Conservation (phyloP, 345 rosid species). For the Euphorbia pulcherrima region DNA sequence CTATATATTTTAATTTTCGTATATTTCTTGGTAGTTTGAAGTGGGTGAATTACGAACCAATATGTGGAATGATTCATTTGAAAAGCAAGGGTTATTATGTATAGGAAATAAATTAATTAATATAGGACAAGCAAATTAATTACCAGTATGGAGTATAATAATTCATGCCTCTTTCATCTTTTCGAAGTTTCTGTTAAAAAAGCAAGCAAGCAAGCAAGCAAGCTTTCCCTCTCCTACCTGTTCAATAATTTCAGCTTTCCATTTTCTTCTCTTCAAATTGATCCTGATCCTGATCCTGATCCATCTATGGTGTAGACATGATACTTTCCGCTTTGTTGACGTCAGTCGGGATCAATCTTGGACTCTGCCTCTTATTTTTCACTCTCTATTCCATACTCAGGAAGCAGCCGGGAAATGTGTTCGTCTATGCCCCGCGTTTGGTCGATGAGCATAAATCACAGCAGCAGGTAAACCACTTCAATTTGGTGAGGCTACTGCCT, state of each 20-base stretch:
- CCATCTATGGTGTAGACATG: constrained; percentile 36
- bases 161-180: not conserved
- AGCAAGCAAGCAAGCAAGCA: not conserved
- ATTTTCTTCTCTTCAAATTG: not conserved
- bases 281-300: not conserved
- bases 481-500: constrained; percentile 65
- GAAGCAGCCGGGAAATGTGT: constrained; percentile 63
- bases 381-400: constrained; percentile 72
- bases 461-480: constrained; percentile 30
- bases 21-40: no score
- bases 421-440: constrained; percentile 67
- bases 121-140: no score
- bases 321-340: constrained; percentile 80
- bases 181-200: not conserved
- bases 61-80: no score
- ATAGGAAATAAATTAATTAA: no score
- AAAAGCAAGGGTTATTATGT: no score
- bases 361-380: constrained; percentile 70
- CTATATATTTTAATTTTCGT: no score
- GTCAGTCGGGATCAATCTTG: constrained; percentile 93
- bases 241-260: not conserved
- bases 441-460: constrained; percentile 35
- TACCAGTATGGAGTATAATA: not conserved
- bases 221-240: not conserved
- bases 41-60: no score